phyloP scores from a whole-genome alignment of 768 basidiomycete genomes.

The Austroboletus festivus region DNA sequence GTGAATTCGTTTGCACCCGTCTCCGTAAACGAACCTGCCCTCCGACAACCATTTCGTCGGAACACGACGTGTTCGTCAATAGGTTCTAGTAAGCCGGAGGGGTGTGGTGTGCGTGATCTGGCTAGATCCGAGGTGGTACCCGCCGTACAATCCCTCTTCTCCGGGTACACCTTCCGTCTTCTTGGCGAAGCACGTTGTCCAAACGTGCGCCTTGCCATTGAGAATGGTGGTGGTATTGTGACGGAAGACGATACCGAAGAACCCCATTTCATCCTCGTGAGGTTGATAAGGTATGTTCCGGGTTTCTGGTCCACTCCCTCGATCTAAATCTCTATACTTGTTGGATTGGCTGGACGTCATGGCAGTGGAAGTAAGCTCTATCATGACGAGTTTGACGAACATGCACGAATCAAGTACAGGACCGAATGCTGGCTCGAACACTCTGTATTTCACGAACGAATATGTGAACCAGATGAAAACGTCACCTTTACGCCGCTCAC shows the following conservation, averaged over 20 bases:
- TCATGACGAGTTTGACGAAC: conserved; percentile 48
- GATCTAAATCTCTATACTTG: not conserved
- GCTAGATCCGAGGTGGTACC: conserved; percentile 1
- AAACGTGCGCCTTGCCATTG: conserved; percentile 58
- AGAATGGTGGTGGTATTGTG: conserved; percentile 54
- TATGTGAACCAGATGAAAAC: conserved; percentile 66
- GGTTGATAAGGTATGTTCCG: conserved; percentile 62
- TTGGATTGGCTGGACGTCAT: not conserved
- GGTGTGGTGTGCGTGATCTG: conserved; percentile 9
- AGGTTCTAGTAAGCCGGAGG: conserved; percentile 16
- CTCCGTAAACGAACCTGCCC: conserved; percentile 20
- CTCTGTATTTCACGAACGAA: conserved; percentile 72
- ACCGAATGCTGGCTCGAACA: conserved; percentile 95
- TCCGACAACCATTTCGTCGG: conserved; percentile 47
- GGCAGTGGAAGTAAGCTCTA: conserved; percentile 69
- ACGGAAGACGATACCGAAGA: conserved; percentile 43
- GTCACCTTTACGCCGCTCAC: conserved; percentile 67
- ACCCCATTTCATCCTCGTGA: conserved; percentile 65
- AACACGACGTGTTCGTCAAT: conserved; percentile 27
- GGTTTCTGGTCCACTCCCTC: not conserved
- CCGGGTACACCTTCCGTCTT: conserved; percentile 53
- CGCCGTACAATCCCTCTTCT: conserved; percentile 40
- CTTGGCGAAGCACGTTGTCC: conserved; percentile 64
- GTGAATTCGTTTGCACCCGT: conserved; percentile 60
- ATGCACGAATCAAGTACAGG: conserved; percentile 54